These are phyloP conservation scores for Hymenoscyphus repandus DNA, from an alignment of 2,329 filamentous ascomycete genomes.

Conservation along the genomic window DNA sequence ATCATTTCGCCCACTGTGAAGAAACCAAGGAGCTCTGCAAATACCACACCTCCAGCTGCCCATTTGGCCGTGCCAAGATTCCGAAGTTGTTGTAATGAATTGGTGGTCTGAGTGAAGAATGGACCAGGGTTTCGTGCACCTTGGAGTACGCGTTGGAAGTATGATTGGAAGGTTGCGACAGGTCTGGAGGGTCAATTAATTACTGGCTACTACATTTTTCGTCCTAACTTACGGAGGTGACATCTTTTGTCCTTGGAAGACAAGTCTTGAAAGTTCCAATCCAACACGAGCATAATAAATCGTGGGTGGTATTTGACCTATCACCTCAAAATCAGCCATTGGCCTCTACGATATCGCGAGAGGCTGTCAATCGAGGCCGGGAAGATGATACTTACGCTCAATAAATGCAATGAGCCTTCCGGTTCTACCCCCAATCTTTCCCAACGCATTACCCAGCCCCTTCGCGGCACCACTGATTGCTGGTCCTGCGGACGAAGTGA, in stretches of 20 bases:
- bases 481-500: conserved; percentile 73
- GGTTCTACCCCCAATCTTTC: conserved; percentile 77
- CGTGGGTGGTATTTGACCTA: conserved; percentile 79
- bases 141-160: conserved; percentile 72
- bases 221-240: conserved; percentile 73
- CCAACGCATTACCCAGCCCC: conserved; percentile 59
- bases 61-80: conserved; percentile 68
- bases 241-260: conserved; percentile 88
- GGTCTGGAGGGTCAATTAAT: conserved; percentile 46
- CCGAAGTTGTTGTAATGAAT: conserved; percentile 56
- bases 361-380: conserved; percentile 1
- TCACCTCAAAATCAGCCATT: conserved; percentile 22
- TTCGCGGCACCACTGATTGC: conserved; percentile 69
- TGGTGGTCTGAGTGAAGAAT: conserved; percentile 47
- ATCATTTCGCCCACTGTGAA: conserved; percentile 98
- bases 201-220: not conserved
- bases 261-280: conserved; percentile 80
- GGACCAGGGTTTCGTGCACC: conserved; percentile 62
- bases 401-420: conserved; percentile 73
- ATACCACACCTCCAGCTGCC: conserved; percentile 67
- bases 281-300: conserved; percentile 90
- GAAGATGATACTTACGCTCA: conserved; percentile 64
- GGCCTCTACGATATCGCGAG: conserved; percentile 4
- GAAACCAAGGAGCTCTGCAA: conserved; percentile 87
- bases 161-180: conserved; percentile 75